Percentiles rank a stretch among this genome's conserved stretches.
These are phyloP conservation scores for Salpingoeca rosetta DNA, from an alignment of 78 protist genomes.

Conservation along the genomic window DNA sequence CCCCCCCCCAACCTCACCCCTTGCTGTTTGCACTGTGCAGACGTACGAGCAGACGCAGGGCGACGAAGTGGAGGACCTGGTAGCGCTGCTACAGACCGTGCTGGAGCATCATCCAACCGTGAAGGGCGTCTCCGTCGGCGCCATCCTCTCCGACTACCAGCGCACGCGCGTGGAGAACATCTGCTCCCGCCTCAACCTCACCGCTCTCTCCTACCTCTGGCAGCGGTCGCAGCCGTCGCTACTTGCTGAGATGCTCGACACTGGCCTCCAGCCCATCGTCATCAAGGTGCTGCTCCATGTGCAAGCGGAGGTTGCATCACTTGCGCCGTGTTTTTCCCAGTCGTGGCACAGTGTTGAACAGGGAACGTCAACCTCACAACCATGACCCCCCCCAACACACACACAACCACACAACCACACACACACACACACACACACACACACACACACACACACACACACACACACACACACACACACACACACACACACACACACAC, in stretches of 20 bases:
- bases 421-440: too few species aligned
- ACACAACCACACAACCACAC: too few species aligned
- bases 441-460: too few species aligned
- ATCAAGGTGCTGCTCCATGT: constrained; percentile 74
- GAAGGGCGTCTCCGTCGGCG: constrained; percentile 83
- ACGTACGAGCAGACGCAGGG: background rate
- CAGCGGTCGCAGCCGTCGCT: constrained; percentile 57
- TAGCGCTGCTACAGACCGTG: constrained; percentile 32
- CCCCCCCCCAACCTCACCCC: background rate
- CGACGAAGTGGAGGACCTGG: constrained; percentile 90
- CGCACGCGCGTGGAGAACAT: constrained; percentile 82
- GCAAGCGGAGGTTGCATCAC: constrained; percentile 28
- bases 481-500: constrained; percentile 1
- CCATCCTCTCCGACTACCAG: constrained; percentile 91
- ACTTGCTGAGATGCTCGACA: constrained; percentile 64
- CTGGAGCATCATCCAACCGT: constrained; percentile 39
- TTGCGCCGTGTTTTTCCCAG: too few species aligned
- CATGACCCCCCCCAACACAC: too few species aligned
- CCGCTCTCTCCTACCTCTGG: constrained; percentile 77
- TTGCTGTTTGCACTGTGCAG: too few species aligned
- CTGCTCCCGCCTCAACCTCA: constrained; percentile 61
- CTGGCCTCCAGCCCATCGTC: constrained; percentile 56
- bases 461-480: too few species aligned
- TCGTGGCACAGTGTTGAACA: too few species aligned
- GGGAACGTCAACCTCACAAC: too few species aligned